Evolutionary conservation across 306 rosid species (phyloP).

Genomic region (Styphnolobium japonicum): DNA sequence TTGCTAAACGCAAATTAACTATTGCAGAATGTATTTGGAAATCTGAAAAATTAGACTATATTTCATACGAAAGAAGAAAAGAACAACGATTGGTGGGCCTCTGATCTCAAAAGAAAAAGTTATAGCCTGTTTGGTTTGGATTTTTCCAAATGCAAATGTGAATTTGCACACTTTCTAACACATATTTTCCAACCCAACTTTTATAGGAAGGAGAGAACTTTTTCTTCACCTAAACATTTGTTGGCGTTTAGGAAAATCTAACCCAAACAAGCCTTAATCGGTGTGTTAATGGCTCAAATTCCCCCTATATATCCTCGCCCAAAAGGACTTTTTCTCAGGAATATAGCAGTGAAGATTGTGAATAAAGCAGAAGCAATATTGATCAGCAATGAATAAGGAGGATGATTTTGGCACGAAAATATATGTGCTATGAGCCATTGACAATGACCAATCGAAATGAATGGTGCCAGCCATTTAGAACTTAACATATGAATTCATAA

Average conservation of each 20-base stretch:
- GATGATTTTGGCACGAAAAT: constrained; percentile 29
- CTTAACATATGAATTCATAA: too few relatives aligned
- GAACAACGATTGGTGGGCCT: not conserved
- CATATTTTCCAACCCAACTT: too few relatives aligned
- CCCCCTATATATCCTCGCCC: not conserved
- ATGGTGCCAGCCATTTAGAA: not conserved
- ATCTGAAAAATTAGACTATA: not conserved
- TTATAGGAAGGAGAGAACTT: too few relatives aligned
- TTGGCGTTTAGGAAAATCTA: too few relatives aligned
- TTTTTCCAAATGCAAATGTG: too few relatives aligned
- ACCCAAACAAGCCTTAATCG: too few relatives aligned
- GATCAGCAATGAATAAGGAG: not conserved
- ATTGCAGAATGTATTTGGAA: not conserved
- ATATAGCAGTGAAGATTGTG: not conserved
- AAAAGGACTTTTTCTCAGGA: not conserved
- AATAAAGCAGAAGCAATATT: not conserved
- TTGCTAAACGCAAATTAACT: not conserved
- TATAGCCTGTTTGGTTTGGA: too few relatives aligned
- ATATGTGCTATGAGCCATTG: not conserved
- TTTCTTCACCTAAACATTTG: too few relatives aligned
- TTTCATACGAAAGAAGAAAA: not conserved
- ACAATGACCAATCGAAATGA: constrained; percentile 19
- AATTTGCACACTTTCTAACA: too few relatives aligned
- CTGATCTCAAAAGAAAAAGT: not conserved
- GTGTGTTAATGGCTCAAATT: not conserved